Conservation (phyloP, 805 yeast genomes). For the Candida sphagnicola region DNA sequence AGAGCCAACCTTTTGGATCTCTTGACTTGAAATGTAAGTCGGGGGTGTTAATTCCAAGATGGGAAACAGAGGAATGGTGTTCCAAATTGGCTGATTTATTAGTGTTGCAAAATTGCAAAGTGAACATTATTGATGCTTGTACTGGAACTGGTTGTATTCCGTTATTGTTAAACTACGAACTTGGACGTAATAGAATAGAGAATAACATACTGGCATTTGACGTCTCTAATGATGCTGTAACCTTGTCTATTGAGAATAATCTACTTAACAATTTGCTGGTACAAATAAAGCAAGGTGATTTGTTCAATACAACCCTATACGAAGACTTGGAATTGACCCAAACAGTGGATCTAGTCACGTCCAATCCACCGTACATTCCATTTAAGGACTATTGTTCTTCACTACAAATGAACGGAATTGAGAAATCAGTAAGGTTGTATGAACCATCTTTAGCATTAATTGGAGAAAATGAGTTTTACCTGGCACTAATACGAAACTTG, state of each 20-base stretch:
- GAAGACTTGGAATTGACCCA: constrained; percentile 5
- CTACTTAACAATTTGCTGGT: constrained; percentile 4
- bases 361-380: constrained; percentile 93
- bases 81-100: constrained; percentile 29
- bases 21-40: constrained; percentile 55
- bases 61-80: constrained; percentile 96
- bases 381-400: constrained; percentile 35
- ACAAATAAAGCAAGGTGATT: constrained; percentile 11
- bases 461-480: constrained; percentile 73
- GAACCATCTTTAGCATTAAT: constrained; percentile 82
- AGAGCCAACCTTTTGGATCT: constrained; percentile 81
- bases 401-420: constrained; percentile 38
- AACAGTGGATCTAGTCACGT: constrained; percentile 51
- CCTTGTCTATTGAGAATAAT: constrained; percentile 45
- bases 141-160: constrained; percentile 90
- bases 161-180: constrained; percentile 36
- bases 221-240: constrained; percentile 48
- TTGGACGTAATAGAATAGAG: constrained; percentile 8
- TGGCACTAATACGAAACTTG: constrained; percentile 47
- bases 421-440: constrained; percentile 58
- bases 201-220: constrained; percentile 48
- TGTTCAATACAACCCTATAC: constrained; percentile 8
- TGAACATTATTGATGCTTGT: constrained; percentile 61
- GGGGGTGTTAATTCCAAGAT: constrained; percentile 81
- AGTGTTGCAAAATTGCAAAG: background rate